Conservation (phyloP, 2,329 filamentous ascomycete genomes). For the Calonectria multiphialidica region DNA sequence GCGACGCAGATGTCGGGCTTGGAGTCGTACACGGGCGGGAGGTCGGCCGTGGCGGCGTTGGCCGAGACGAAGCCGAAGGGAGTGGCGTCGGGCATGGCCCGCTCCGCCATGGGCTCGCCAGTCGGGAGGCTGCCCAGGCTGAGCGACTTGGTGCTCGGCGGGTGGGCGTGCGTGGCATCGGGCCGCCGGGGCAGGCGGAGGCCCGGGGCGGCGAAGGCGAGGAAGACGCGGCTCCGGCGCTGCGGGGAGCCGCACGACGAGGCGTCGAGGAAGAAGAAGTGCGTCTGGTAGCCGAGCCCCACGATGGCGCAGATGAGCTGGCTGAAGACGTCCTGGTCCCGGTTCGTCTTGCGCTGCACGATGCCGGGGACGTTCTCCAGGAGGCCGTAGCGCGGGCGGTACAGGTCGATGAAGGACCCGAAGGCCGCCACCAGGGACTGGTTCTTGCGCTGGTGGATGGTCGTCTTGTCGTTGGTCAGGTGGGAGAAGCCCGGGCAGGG, state of each 20-base stretch:
- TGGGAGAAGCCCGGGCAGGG: conserved; percentile 83
- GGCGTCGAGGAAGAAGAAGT: conserved; percentile 76
- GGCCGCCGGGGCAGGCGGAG: conserved; percentile 68
- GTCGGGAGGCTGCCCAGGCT: conserved; percentile 71
- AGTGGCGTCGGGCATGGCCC: conserved; percentile 56
- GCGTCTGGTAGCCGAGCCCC: conserved; percentile 81
- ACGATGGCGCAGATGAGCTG: conserved; percentile 81
- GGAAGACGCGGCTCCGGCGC: conserved; percentile 74
- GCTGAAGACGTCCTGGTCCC: conserved; percentile 75
- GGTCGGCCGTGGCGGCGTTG: conserved; percentile 65
- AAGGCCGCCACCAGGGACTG: conserved; percentile 84
- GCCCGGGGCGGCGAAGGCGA: conserved; percentile 78
- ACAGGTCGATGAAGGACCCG: conserved; percentile 79
- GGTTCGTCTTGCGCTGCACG: conserved; percentile 59
- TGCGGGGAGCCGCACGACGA: conserved; percentile 78
- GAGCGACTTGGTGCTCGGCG: conserved; percentile 43
- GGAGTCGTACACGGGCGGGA: conserved; percentile 73
- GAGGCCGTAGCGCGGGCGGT: conserved; percentile 79
- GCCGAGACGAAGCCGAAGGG: conserved; percentile 72
- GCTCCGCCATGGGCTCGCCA: conserved; percentile 68
- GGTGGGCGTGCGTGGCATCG: conserved; percentile 72
- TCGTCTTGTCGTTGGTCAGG: conserved; percentile 70
- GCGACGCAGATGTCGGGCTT: conserved; percentile 71
- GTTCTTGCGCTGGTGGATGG: conserved; percentile 71
- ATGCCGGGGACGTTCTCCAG: conserved; percentile 83